Conservation (phyloP, 164 flowering plant genomes). For the Aristolochia californica region DNA sequence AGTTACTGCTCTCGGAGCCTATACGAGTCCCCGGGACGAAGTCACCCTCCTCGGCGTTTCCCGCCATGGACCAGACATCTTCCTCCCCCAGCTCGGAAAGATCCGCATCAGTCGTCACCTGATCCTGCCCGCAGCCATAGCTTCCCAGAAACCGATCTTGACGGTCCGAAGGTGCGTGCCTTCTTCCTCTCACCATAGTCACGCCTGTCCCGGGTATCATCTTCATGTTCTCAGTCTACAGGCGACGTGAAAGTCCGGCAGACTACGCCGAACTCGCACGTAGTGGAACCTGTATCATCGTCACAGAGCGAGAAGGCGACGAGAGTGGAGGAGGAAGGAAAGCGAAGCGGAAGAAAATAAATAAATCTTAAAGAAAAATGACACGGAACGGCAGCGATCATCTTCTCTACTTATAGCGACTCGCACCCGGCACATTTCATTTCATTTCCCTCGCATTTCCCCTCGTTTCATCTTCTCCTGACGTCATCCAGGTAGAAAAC, state of each 20-base stretch:
- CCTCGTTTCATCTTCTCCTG: neutral
- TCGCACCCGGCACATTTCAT: conserved; percentile 1
- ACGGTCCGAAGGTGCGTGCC: conserved; percentile 7
- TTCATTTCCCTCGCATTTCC: conserved; percentile 1
- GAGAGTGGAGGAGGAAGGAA: no score
- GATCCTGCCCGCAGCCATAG: conserved; percentile 6
- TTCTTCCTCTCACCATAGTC: conserved; percentile 20
- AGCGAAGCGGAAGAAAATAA: no score
- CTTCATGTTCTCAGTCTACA: conserved; percentile 4
- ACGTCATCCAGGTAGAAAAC: neutral
- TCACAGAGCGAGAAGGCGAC: no score
- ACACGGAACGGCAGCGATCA: neutral
- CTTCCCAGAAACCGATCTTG: conserved; percentile 13
- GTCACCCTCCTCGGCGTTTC: conserved; percentile 4
- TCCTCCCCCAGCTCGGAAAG: conserved; percentile 21
- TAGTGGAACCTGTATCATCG: no score
- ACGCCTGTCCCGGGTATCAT: neutral
- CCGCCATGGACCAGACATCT: conserved; percentile 23
- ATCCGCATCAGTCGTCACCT: conserved; percentile 6
- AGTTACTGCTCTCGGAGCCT: neutral
- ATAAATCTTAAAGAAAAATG: neutral
- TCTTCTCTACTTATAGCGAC: conserved; percentile 2
- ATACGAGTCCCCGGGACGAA: conserved; percentile 3
- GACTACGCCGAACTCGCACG: neutral
- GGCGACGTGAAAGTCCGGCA: no score